phyloP scores from a whole-genome alignment of 306 rosid species.

The Crataegus laevigata region DNA sequence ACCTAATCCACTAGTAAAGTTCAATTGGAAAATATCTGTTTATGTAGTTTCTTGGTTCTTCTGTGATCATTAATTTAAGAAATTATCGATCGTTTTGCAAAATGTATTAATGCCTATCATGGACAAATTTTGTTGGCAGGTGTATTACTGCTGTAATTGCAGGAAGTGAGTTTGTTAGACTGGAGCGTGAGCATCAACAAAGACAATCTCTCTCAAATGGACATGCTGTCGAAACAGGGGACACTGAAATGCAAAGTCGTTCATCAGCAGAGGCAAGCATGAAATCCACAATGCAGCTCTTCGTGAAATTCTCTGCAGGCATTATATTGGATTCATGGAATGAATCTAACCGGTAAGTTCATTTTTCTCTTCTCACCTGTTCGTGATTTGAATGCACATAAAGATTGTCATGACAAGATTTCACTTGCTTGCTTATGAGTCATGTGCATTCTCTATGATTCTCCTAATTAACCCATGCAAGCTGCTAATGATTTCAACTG shows the following conservation, averaged over 20 bases:
- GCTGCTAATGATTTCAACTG: conserved; percentile 8
- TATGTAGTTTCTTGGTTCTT: conserved; percentile 6
- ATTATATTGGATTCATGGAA: conserved; percentile 84
- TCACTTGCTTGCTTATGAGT: background rate
- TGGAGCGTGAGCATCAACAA: conserved; percentile 76
- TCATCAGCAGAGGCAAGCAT: conserved; percentile 78
- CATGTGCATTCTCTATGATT: background rate
- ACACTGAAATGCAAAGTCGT: conserved; percentile 49
- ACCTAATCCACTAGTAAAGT: background rate
- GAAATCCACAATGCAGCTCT: conserved; percentile 84
- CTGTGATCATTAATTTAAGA: background rate
- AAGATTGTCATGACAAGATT: background rate
- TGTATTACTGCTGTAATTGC: conserved; percentile 87
- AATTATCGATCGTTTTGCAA: background rate
- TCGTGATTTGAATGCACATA: background rate
- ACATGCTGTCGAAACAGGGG: conserved; percentile 45
- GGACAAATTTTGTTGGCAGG: conserved; percentile 40
- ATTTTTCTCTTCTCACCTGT: background rate
- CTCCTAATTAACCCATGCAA: background rate
- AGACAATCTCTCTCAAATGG: conserved; percentile 64
- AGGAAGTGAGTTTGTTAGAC: conserved; percentile 86
- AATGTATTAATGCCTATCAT: conserved; percentile 10
- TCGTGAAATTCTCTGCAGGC: conserved; percentile 74
- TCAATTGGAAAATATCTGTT: background rate
- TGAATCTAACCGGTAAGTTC: conserved; percentile 57